Conservation (phyloP, 2,329 filamentous ascomycete genomes). For the Pyricularia sp. region DNA sequence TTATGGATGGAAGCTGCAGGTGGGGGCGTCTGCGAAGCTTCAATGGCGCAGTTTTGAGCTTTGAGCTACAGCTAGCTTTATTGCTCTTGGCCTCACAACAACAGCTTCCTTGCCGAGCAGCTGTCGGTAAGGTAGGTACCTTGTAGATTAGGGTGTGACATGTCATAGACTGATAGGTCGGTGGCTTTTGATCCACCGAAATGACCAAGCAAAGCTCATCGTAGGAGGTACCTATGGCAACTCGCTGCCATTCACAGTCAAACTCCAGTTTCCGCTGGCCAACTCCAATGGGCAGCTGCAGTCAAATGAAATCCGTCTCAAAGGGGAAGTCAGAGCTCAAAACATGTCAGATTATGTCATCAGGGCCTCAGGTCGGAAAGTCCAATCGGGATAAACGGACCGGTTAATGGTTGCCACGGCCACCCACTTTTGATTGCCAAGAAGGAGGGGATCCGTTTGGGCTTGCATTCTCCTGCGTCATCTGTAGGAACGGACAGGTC, state of each 20-base stretch:
- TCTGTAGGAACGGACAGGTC: neutral
- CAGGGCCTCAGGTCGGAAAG: neutral
- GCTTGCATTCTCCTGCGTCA: neutral
- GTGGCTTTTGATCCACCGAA: no score
- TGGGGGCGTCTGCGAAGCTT: neutral
- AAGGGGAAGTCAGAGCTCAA: neutral
- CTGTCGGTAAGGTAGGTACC: neutral
- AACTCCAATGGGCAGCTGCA: neutral
- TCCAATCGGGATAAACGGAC: neutral
- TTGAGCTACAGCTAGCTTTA: neutral
- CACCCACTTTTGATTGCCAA: neutral
- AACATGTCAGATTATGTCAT: neutral
- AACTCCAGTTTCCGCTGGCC: neutral
- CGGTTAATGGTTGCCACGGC: neutral
- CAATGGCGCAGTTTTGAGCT: neutral
- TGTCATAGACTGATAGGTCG: neutral
- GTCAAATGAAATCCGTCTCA: neutral
- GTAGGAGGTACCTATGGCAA: neutral
- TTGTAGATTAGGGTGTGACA: neutral
- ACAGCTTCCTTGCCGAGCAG: neutral
- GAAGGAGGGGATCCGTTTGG: neutral
- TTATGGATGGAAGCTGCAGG: neutral
- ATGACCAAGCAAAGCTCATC: neutral
- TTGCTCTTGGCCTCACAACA: neutral
- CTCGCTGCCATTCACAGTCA: neutral